Conservation (phyloP, 2,329 filamentous ascomycete species). For the Aspergillus proliferans region DNA sequence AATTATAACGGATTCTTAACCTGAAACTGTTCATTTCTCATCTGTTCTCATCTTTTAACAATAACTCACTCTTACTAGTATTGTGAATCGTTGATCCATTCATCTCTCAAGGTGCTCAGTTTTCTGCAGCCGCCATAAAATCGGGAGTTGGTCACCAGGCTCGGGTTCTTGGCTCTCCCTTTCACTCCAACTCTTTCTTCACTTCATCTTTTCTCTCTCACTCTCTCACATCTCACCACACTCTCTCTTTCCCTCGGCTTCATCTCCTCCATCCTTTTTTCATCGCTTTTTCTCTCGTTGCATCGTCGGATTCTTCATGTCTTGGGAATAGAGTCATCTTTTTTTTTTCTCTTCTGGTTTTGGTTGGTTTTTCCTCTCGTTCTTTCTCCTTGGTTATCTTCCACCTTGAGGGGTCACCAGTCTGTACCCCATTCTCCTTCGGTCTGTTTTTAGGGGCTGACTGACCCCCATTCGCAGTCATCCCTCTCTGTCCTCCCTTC, state of each 20-base stretch:
- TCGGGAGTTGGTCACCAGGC: no score
- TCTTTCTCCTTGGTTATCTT: slow-evolving; percentile 1
- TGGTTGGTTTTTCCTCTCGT: slow-evolving; percentile 3
- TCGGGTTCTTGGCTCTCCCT: slow-evolving; percentile 15
- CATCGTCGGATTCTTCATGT: slow-evolving; percentile 6
- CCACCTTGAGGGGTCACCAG: neutral
- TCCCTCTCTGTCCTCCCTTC: slow-evolving; percentile 1
- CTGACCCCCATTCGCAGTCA: slow-evolving; percentile 4
- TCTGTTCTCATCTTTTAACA: no score
- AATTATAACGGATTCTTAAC: no score
- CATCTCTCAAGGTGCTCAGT: no score
- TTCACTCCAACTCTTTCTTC: slow-evolving; percentile 9
- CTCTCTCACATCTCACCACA: slow-evolving; percentile 4
- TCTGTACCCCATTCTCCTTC: slow-evolving; percentile 4
- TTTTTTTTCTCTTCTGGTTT: neutral
- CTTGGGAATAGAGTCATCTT: slow-evolving; percentile 6
- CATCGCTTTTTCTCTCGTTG: slow-evolving; percentile 1
- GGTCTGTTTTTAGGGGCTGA: slow-evolving; percentile 12
- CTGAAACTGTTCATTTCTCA: no score
- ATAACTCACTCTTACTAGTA: no score
- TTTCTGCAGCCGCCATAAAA: no score
- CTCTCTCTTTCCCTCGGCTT: slow-evolving; percentile 5
- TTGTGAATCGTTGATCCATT: no score
- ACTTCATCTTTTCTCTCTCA: neutral
- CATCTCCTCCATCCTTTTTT: slow-evolving; percentile 4